These are phyloP conservation scores for Trichoderma semiorbis DNA, from an alignment of 2,329 filamentous ascomycete species.

Conservation along the genomic window DNA sequence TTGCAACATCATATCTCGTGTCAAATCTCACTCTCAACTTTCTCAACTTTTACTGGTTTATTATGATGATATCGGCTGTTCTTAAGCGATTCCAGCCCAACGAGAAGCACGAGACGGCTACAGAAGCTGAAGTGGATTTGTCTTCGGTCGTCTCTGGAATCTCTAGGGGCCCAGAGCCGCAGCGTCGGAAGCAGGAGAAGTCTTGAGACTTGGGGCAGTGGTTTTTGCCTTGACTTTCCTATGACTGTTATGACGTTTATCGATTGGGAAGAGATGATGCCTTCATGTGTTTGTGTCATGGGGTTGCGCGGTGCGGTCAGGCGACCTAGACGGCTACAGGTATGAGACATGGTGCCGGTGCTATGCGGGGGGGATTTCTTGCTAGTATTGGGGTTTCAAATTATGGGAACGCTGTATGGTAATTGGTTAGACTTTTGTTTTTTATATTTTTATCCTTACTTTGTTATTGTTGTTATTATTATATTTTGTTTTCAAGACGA, in stretches of 20 bases:
- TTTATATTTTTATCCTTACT: neutral
- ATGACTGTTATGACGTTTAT: neutral
- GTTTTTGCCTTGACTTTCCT: neutral
- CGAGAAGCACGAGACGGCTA: conserved; percentile 26
- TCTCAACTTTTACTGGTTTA: conserved; percentile 82
- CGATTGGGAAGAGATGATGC: neutral
- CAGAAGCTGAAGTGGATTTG: conserved; percentile 30
- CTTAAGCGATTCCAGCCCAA: conserved; percentile 67
- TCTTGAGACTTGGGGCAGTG: neutral
- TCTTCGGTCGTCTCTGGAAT: conserved; percentile 31
- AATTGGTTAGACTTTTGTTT: neutral
- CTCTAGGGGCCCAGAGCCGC: conserved; percentile 21
- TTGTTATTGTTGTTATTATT: neutral
- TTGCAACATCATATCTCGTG: conserved; percentile 63
- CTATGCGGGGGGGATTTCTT: neutral
- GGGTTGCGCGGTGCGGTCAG: neutral
- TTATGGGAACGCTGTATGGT: neutral
- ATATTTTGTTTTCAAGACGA: neutral
- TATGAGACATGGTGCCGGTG: neutral
- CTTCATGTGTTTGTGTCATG: neutral
- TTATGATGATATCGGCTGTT: conserved; percentile 79
- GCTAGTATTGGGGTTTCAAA: neutral
- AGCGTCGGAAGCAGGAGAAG: conserved; percentile 30
- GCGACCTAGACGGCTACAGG: neutral
- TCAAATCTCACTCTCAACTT: conserved; percentile 71